Base-by-base conservation (phyloP, 2,329 filamentous ascomycete genomes). In the Penicillium sp. region DNA sequence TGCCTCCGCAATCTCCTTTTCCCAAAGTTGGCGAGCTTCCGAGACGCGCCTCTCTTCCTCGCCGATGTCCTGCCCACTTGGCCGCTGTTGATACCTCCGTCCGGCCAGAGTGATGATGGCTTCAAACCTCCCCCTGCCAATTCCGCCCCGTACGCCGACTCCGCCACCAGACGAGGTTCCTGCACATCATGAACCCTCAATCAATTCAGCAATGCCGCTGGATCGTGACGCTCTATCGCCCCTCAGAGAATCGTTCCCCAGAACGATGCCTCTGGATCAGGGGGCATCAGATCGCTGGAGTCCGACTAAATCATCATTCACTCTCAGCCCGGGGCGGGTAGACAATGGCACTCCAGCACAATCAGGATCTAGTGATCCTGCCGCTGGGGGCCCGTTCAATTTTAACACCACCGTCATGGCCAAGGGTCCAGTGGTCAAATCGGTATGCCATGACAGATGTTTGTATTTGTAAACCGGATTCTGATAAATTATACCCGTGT, bases 341-440 rank as follows among this genome's bases (percentile, higher is more conserved):
- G 64, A 70, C 47, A 51, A 58, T 37, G 50, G 54, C 24, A 50
- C 55, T 35, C 49, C 60, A 43, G 32, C 54, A 62, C 27, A 61
- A 62, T 58, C 18, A 18, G 58, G 60, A 42, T 54, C 61, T 48
- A 58, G 56, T 44, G 65, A 69, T 46, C 61, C 65, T 54, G 63
- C 65, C 38, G 55, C 65, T n/a, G 62, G 66, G 9, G 69, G 69
- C 35, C 91, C 91, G 0, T 97, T 98, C 81, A 97, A 97, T 72
- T 97, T 97, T 70, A 83, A 94, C 71, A 87, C 91, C 1, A 84
- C 87, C 65, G 78, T 83, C 39, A 85, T 90, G 65, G 84, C 85
- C 12, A 86, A 85, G 53, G 78, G 78, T 13, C 86, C 87, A 3
- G 79, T 90, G 49, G 61, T 72, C 48, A 91, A 90, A 74, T 86